A percentile compares a stretch with the other conserved stretches of the same genome.
phyloP scores from a whole-genome alignment of 2,329 filamentous ascomycete genomes.

The Grosmannia serpens region DNA sequence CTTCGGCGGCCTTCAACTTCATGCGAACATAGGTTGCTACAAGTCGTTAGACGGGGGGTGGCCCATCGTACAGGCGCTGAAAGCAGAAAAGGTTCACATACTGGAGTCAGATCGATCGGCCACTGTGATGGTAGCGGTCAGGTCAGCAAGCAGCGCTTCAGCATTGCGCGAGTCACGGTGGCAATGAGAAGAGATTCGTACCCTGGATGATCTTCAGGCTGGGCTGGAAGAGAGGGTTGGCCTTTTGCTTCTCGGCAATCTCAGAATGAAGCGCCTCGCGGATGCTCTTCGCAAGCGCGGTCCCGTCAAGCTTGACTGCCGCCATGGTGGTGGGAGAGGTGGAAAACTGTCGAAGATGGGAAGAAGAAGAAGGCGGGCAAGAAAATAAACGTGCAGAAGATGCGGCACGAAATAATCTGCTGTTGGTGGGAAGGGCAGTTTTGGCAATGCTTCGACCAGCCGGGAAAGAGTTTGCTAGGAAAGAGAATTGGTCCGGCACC shows the following conservation, averaged over 20 bases:
- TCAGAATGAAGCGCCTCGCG: conserved; percentile 69
- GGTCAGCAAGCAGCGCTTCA: too few relatives aligned
- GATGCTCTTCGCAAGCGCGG: conserved; percentile 84
- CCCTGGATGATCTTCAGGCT: conserved; percentile 92
- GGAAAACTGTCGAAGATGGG: conserved; percentile 26
- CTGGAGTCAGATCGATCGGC: conserved; percentile 87
- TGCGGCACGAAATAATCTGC: not conserved
- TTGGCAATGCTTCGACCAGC: not conserved
- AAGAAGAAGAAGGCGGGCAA: not conserved
- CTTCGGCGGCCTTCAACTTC: conserved; percentile 94
- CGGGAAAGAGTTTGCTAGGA: not conserved
- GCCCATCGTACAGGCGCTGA: not conserved
- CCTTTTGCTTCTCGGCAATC: conserved; percentile 69
- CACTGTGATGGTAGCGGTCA: conserved; percentile 41
- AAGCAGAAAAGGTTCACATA: conserved; percentile 29
- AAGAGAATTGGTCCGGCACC: not conserved
- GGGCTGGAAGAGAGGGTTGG: conserved; percentile 80
- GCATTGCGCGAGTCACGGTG: not conserved
- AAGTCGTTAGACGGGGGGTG: not conserved
- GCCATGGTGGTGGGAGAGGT: conserved; percentile 57
- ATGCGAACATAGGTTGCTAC: conserved; percentile 96
- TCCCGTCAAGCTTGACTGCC: conserved; percentile 89
- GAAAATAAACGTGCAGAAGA: not conserved
- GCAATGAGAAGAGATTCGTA: conserved; percentile 27
- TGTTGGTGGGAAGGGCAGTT: not conserved